Conservation (phyloP, 441 rosid genomes). For the Corymbia citriodora region DNA sequence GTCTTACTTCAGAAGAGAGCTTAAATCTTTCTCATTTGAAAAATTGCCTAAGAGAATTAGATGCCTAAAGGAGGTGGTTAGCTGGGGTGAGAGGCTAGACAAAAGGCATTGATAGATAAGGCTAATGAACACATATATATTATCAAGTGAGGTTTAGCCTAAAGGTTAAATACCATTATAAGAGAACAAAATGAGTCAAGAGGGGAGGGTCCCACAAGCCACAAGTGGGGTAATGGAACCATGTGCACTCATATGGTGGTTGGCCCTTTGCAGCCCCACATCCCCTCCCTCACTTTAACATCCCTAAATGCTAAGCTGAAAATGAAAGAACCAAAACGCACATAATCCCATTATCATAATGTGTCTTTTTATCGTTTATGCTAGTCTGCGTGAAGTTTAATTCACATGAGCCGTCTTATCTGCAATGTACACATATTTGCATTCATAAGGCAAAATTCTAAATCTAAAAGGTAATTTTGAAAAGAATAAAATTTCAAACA, state of each 20-base stretch:
- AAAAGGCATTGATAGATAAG: background rate
- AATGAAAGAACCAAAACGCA: slow-evolving; percentile 3
- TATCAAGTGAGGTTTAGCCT: background rate
- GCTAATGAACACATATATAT: background rate
- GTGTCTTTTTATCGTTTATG: background rate
- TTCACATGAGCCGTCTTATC: background rate
- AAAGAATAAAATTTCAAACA: too few species aligned
- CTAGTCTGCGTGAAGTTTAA: background rate
- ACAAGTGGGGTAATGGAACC: slow-evolving; percentile 35
- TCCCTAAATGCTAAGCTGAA: slow-evolving; percentile 14
- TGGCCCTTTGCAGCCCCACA: slow-evolving; percentile 40
- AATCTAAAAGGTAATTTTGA: background rate
- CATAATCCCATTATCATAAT: background rate
- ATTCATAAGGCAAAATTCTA: background rate
- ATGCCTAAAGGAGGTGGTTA: background rate
- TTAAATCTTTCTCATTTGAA: background rate
- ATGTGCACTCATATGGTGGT: slow-evolving; percentile 72
- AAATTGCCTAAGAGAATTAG: background rate
- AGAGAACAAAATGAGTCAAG: background rate
- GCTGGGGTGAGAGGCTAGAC: background rate
- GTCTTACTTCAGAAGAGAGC: background rate
- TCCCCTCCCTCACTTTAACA: slow-evolving; percentile 4
- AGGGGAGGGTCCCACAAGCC: background rate
- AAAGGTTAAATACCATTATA: background rate
- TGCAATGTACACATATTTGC: background rate